Base-by-base conservation (phyloP, 2,329 filamentous ascomycete species). In the Coniella lustricola region DNA sequence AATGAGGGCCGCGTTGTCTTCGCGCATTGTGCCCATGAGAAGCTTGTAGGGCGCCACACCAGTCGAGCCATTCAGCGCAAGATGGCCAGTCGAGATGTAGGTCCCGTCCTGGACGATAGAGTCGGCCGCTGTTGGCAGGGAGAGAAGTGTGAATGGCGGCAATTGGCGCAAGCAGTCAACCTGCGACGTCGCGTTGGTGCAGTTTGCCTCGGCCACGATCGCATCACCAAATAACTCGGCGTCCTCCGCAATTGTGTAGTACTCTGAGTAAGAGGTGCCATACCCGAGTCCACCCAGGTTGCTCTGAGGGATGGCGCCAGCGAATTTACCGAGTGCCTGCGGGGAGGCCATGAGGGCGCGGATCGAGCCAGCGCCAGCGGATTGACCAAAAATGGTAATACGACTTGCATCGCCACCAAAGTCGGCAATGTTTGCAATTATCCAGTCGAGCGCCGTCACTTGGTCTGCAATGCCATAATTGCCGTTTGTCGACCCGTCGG, bases 21-120 rank as follows among this genome's bases (percentile, higher is more conserved):
- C 69, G 40, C 65, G 68, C 3, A 69, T 72, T 38, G 67, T 71
- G 45, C 78, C 78, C 59, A 79, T 79, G 57, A 83, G 75, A 12
- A 81, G 67, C 16, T 71, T 69, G 20, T 80, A 64, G 18, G 76
- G 68, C 0, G 76, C 69, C 0, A 67, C 68, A 10, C 25, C 25
- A 29, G 25, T 10, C 7, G 67, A 68, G 50, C 67, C 59, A 17
- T 70, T 63, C 21, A 81, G 68, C 32, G 72, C 61, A 5, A 74
- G 64, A 7, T 73, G 70, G 54, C 73, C 67, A 2, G 64, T 64
- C 48, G 59, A 65, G 51, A 82, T 70, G 48, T 76, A 78, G 8
- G 66, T 73, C 21, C 77, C 77, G 51, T 83, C 79, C 42, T 81
- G 72, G 7, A 83, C 77, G 4, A 79, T 69, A 50, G 74, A 77